These are phyloP conservation scores for Cryphonectria naterciae DNA, from an alignment of 2,329 filamentous ascomycete genomes.

Conservation along the genomic window DNA sequence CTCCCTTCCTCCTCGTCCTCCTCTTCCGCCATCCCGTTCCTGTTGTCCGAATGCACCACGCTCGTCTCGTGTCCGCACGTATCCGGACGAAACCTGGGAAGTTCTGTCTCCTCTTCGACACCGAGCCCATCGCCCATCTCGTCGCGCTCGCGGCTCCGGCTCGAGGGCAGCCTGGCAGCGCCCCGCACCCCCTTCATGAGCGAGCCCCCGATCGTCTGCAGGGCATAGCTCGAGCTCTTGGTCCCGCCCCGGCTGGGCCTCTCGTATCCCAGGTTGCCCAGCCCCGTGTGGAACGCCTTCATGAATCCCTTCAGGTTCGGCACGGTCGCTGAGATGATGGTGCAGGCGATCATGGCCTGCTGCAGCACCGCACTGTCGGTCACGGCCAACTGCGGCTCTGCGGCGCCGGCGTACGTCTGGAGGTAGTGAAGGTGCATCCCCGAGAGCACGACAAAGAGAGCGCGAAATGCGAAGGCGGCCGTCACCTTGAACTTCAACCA, in stretches of 20 bases:
- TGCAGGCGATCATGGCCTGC: slow-evolving; percentile 32
- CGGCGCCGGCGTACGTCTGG: slow-evolving; percentile 18
- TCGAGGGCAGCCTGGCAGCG: neutral
- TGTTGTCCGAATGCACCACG: slow-evolving; percentile 8
- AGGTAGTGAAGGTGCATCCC: slow-evolving; percentile 27
- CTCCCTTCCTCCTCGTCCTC: slow-evolving; percentile 22
- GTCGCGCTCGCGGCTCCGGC: neutral
- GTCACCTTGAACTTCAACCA: slow-evolving; percentile 31
- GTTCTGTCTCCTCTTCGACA: neutral
- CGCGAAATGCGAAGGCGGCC: slow-evolving; percentile 32
- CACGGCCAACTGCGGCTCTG: slow-evolving; percentile 29
- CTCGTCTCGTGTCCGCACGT: neutral
- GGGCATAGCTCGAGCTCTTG: slow-evolving; percentile 15
- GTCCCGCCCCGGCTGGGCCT: neutral
- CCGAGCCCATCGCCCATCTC: neutral
- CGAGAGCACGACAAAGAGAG: slow-evolving; percentile 30
- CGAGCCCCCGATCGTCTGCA: slow-evolving; percentile 8
- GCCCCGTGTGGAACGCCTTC: slow-evolving; percentile 29
- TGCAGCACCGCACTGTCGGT: slow-evolving; percentile 30
- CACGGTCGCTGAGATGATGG: slow-evolving; percentile 33
- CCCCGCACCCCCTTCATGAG: slow-evolving; percentile 7
- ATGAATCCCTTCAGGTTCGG: slow-evolving; percentile 34
- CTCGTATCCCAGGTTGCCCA: slow-evolving; percentile 10
- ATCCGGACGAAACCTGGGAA: slow-evolving; percentile 4
- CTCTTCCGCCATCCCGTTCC: slow-evolving; percentile 10